Base-by-base conservation (phyloP, 2,329 filamentous ascomycete species). In the Colletotrichum cordylinicola region DNA sequence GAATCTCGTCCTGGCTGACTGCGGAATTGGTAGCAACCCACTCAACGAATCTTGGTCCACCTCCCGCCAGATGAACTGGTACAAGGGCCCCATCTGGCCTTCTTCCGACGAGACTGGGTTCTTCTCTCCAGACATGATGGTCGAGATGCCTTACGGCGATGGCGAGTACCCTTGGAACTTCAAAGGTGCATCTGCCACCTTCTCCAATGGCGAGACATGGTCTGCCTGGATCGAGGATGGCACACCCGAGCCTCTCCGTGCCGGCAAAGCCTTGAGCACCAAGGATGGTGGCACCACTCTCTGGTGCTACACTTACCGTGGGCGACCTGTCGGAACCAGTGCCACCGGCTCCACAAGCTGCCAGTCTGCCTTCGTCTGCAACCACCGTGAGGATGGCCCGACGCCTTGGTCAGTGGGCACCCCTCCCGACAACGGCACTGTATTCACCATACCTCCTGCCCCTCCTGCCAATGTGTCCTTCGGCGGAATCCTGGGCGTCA, bases 21-120 rank as follows among this genome's bases (percentile, higher is more conserved):
- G 85, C 70, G 85, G 85, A 35, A 86, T 86, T 70, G 85, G 85
- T 8, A 83, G 85, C 74, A 85, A 87, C 78, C 80, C 82, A n/a
- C 80, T 81, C 8, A 83, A 86, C 55, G 79, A 82, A 12, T 81
- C 80, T 39, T 87, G 85, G 85, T 87, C 85, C 8, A 87, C 85
- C 7, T 87, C 85, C 60, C 85, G 85, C 55, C 85, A 87, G 78
- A 84, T 87, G 79, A 86, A 87, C 76, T 87, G 85, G 85, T 87
- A 87, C 70, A 70, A 83, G 61, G 82, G 85, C 12, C 81, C 86
- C 58, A 72, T 79, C 39, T 87, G 85, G 85, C 82, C 84, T 16
- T 78, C 79, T 6, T 81, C 81, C 35, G 82, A 80, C 48, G 82
- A 82, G 35, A 78, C 80, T 15, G 84, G 85, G 48, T 85, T 85